A percentile compares a stretch with the other conserved stretches of the same genome.
phyloP scores from a whole-genome alignment of 140 eudicot genomes.

The Anethum foeniculum region DNA sequence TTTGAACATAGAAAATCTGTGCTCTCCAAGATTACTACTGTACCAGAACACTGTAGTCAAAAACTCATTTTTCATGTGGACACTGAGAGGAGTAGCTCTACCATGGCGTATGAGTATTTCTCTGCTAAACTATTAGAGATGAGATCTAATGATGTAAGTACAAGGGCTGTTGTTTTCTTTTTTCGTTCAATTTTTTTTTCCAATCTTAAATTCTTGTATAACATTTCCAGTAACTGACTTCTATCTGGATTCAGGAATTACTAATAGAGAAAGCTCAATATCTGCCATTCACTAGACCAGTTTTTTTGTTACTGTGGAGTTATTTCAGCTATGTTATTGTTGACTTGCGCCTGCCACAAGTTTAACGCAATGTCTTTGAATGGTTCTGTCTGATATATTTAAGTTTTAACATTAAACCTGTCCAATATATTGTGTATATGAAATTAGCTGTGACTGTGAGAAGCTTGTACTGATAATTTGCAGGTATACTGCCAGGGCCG shows the following conservation, averaged over 20 bases:
- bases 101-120: slow-evolving; percentile 69
- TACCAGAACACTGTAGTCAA: slow-evolving; percentile 26
- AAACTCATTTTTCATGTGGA: slow-evolving; percentile 47
- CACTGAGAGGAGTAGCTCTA: slow-evolving; percentile 67
- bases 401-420: neutral
- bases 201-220: neutral
- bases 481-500: neutral
- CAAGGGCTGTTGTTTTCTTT: neutral
- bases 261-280: neutral
- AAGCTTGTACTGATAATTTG: neutral
- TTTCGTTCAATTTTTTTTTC: neutral
- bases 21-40: slow-evolving; percentile 30
- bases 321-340: neutral
- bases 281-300: neutral
- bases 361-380: neutral
- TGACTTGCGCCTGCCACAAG: neutral
- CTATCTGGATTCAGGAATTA: neutral
- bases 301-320: neutral
- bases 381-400: neutral
- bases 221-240: neutral
- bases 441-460: neutral
- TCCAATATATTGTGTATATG: neutral
- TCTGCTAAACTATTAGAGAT: slow-evolving; percentile 34
- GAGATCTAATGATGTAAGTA: slow-evolving; percentile 35
- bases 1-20: slow-evolving; percentile 69